Base-by-base conservation (phyloP, 2,329 filamentous ascomycete genomes). In the Dactylellina leptospora region DNA sequence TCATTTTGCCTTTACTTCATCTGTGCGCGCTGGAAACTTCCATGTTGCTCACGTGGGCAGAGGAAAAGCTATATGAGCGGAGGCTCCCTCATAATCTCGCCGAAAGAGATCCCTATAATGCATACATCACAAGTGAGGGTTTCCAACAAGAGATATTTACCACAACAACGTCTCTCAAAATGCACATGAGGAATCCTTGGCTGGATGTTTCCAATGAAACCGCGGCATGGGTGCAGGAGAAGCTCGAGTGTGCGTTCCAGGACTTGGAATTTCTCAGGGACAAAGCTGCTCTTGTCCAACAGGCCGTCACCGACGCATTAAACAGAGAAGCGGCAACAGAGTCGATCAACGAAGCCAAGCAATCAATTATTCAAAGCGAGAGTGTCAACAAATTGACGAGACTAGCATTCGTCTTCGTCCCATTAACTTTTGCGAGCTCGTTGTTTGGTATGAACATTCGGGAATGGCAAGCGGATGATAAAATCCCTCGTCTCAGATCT, bases 401-500 rank as follows among this genome's bases (percentile, higher is more conserved):
- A 22, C 76, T 82, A 0, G 82, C 82, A 0, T 83, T 83, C 56
- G 77, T 83, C 51, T 83, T 82, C 47, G 78, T 83, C 4, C 82
- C 81, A 0, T 61, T 83, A 0, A 80, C 79, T 0, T 82, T 83
- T 45, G 77, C 81, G 27, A 78, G 81, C 0, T 78, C 78, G 1
- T 36, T 82, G 3, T 83, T 83, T 64, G 79, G 80, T 0, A 83
- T 82, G 81, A 80, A 83, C 36, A 77, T 83, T 8, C 53, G 61
- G 16, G 73, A 74, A 40, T 74, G 74, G 60, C 66, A 74, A 38
- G 72, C 47, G 2, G 69, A 73, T 27, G 69, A 72, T 55, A 64
- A 72, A 47, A 18, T 72, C 8, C 68, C 68, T 4, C 44, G 42
- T 22, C 13, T 72, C 4, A 54, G n/a, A 20, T 64, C 68, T 1